phyloP scores from a whole-genome alignment of 129 eudicot genomes.

The Pseudognaphalium luteoalbum region DNA sequence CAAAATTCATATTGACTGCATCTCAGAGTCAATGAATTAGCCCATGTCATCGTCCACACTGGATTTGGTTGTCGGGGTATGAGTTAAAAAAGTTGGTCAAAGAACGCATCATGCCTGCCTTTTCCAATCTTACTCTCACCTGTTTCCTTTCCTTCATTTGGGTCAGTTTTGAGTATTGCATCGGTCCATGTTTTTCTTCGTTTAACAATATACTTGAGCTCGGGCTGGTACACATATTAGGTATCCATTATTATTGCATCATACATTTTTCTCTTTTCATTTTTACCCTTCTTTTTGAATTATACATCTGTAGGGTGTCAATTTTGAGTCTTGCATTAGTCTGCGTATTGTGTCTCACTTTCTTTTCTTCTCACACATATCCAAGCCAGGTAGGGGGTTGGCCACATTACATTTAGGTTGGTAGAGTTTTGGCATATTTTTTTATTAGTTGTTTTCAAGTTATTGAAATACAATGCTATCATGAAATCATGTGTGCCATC shows the following conservation, averaged over 20 bases:
- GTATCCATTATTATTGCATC: slow-evolving; percentile 28
- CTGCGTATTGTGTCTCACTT: slow-evolving; percentile 9
- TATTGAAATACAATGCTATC: slow-evolving; percentile 49
- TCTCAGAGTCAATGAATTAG: not conserved
- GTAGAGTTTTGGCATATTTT: slow-evolving; percentile 33
- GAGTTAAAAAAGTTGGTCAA: slow-evolving; percentile 25
- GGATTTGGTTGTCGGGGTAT: slow-evolving; percentile 32
- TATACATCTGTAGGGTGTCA: slow-evolving; percentile 18
- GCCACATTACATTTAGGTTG: slow-evolving; percentile 29
- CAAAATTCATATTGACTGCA: slow-evolving; percentile 10
- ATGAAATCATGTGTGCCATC: slow-evolving; percentile 39
- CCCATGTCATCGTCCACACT: slow-evolving; percentile 19
- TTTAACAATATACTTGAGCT: slow-evolving; percentile 13
- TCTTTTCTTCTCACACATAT: not conserved
- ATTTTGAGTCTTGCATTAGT: slow-evolving; percentile 33
- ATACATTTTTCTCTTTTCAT: slow-evolving; percentile 27
- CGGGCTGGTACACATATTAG: slow-evolving; percentile 25
- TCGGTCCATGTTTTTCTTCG: slow-evolving; percentile 34
- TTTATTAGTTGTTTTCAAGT: slow-evolving; percentile 41
- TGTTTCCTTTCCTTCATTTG: slow-evolving; percentile 22
- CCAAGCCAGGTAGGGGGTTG: not conserved
- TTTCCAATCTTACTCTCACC: slow-evolving; percentile 11
- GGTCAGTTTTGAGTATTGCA: slow-evolving; percentile 48
- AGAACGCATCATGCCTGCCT: not conserved
- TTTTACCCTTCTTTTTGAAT: not conserved